Percentiles rank a stretch among this genome's conserved stretches.
phyloP scores from a whole-genome alignment of 768 basidiomycete species.

The Calocera cornea region DNA sequence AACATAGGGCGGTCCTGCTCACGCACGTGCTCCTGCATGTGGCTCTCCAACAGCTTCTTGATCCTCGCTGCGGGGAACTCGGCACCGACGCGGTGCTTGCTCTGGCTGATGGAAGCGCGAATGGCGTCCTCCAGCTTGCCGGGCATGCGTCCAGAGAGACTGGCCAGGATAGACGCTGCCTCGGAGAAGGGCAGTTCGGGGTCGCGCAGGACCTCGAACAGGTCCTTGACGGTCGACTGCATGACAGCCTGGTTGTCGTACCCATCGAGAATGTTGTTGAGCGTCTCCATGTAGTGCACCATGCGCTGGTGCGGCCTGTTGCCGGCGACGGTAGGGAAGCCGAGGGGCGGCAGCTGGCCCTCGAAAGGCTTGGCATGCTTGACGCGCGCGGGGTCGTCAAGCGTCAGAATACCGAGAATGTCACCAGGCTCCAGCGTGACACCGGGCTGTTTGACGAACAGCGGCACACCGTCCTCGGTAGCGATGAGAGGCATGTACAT shows the following conservation, averaged over 20 bases:
- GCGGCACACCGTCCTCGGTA: slow-evolving; percentile 83
- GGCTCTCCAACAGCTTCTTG: slow-evolving; percentile 75
- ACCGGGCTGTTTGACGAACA: slow-evolving; percentile 96
- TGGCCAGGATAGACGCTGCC: slow-evolving; percentile 65
- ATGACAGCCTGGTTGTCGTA: slow-evolving; percentile 94
- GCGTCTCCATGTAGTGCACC: slow-evolving; percentile 52
- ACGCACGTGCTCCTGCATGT: slow-evolving; percentile 64
- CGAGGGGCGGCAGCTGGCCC: slow-evolving; percentile 78
- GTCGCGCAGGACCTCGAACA: slow-evolving; percentile 67
- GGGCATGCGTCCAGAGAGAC: slow-evolving; percentile 87
- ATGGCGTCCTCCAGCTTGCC: slow-evolving; percentile 78
- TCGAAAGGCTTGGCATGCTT: slow-evolving; percentile 98
- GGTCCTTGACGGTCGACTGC: slow-evolving; percentile 72
- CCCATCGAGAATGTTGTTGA: slow-evolving; percentile 88
- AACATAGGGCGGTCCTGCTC: slow-evolving; percentile 72
- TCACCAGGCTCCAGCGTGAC: slow-evolving; percentile 94
- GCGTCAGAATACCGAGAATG: slow-evolving; percentile 88
- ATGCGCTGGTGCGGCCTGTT: slow-evolving; percentile 84
- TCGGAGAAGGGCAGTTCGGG: slow-evolving; percentile 83
- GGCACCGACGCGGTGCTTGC: slow-evolving; percentile 53
- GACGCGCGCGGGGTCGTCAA: slow-evolving; percentile 91
- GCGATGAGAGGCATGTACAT: slow-evolving; percentile 99
- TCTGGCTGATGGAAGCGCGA: slow-evolving; percentile 59
- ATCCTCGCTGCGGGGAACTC: slow-evolving; percentile 88
- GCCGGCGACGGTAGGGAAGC: slow-evolving; percentile 70